Evolutionary conservation across 2,329 filamentous ascomycete genomes (phyloP).

Genomic region (Calonectria hongkongensis): DNA sequence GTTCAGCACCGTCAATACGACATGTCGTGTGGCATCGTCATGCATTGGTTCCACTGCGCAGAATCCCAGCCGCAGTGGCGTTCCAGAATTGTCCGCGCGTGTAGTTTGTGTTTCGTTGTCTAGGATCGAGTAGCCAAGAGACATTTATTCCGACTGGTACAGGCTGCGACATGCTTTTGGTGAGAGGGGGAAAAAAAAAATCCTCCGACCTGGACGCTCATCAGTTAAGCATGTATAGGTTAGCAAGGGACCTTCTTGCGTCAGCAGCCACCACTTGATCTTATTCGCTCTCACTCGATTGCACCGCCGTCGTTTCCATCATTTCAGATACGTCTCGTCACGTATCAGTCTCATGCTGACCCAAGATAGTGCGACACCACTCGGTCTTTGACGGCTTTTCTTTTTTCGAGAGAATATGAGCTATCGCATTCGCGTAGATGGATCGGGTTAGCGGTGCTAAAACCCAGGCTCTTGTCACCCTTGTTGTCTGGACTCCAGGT

Average conservation of each 20-base stretch:
- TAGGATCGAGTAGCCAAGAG: not conserved
- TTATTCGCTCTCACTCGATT: not conserved
- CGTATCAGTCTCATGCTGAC: not conserved
- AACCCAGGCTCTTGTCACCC: not conserved
- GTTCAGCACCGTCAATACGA: not conserved
- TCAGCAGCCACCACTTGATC: not conserved
- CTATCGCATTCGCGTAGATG: not conserved
- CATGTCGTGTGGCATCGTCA: conserved; percentile 2
- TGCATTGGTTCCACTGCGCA: conserved; percentile 8
- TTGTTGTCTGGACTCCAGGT: conserved; percentile 3
- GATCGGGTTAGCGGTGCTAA: conserved; percentile 6
- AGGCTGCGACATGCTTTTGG: not conserved
- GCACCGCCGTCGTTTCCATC: not conserved
- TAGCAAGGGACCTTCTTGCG: not conserved
- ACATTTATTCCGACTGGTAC: not conserved
- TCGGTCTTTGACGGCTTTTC: not conserved
- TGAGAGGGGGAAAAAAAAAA: not conserved
- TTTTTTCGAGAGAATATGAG: not conserved
- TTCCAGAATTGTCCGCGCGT: conserved; percentile 5
- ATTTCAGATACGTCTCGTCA: not conserved
- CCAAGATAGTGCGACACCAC: not conserved
- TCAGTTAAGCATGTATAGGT: not conserved
- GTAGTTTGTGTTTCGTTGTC: conserved; percentile 3
- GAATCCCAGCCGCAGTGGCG: not conserved
- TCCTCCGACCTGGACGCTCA: not conserved